phyloP scores from a whole-genome alignment of 768 basidiomycete genomes.

The Rhizopogon vesiculosus region DNA sequence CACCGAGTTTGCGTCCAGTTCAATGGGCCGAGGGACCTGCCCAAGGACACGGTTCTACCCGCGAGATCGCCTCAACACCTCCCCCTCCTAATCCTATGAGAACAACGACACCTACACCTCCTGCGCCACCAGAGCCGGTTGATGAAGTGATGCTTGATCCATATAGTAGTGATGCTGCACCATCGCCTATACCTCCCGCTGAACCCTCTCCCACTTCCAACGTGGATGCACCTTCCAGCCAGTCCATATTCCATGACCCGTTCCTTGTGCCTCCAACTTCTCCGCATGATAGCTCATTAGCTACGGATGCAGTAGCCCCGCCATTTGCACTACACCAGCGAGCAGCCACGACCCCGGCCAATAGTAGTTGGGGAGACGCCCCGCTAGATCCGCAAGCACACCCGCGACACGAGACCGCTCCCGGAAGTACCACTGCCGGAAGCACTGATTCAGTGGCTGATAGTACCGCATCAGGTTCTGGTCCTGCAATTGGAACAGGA shows the following conservation, averaged over 20 bases:
- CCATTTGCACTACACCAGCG: neutral
- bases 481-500: neutral
- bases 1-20: neutral
- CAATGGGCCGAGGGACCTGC: neutral
- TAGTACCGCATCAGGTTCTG: neutral
- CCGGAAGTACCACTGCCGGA: neutral
- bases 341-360: neutral
- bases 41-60: neutral
- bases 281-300: neutral
- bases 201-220: neutral
- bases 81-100: neutral
- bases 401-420: constrained; percentile 6
- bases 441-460: neutral
- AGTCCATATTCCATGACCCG: neutral
- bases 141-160: neutral
- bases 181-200: neutral
- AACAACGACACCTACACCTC: neutral
- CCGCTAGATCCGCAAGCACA: neutral
- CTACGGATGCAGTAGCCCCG: neutral
- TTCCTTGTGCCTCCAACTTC: neutral
- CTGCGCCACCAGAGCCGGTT: neutral
- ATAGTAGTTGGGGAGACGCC: constrained; percentile 7
- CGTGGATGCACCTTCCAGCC: neutral
- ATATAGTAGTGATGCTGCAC: neutral
- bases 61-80: neutral